Percentiles rank a stretch among this genome's conserved stretches.
Evolutionary conservation across 257 asterid species (phyloP).

Genomic region (Knoxia roxburghii): DNA sequence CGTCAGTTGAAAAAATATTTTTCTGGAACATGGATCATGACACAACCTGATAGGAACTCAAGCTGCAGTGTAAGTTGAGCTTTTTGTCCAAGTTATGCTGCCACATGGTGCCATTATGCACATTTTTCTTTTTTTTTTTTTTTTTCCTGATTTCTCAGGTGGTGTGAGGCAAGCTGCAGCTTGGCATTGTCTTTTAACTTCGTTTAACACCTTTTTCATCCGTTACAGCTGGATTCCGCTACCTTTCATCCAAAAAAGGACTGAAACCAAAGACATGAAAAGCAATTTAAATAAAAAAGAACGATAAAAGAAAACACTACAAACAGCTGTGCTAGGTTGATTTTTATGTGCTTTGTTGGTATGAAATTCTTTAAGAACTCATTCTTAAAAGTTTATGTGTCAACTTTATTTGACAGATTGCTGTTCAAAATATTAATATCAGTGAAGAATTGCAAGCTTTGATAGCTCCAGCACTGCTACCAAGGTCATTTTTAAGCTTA

Average conservation of each 20-base stretch:
- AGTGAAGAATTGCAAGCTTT: constrained; percentile 75
- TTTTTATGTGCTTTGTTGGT: background rate
- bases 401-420: constrained; percentile 42
- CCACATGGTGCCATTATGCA: too few relatives aligned
- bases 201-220: background rate
- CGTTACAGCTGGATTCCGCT: background rate
- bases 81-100: too few relatives aligned
- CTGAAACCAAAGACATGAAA: background rate
- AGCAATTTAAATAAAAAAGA: background rate
- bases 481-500: constrained; percentile 67
- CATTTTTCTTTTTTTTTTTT: too few relatives aligned
- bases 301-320: background rate
- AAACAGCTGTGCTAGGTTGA: too few relatives aligned
- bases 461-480: constrained; percentile 80
- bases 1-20: too few relatives aligned
- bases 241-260: background rate
- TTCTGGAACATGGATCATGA: too few relatives aligned
- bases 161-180: background rate
- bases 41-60: too few relatives aligned
- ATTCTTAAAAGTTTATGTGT: background rate
- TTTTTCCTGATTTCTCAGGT: too few relatives aligned
- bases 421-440: constrained; percentile 59
- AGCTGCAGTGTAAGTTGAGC: background rate
- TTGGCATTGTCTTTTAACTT: background rate
- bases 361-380: background rate